Evolutionary conservation across 345 rosid species (phyloP).

Genomic region (Lenwebbia sp.): DNA sequence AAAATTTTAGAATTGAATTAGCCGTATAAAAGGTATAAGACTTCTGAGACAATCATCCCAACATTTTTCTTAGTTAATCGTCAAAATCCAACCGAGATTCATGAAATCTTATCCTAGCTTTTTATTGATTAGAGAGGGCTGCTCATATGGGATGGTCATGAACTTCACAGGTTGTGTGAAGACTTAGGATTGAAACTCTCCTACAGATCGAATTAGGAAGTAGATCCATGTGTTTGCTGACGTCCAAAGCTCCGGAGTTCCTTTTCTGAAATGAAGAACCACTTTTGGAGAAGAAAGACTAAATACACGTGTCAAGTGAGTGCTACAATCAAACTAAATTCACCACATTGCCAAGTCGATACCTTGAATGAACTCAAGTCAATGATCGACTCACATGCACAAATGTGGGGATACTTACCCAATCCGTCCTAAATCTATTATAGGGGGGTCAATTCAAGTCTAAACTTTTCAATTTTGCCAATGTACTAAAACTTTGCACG

Average conservation of each 20-base stretch:
- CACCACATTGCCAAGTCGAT: not conserved
- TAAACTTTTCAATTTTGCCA: too few relatives aligned
- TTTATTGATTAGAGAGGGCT: not conserved
- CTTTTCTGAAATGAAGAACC: not conserved
- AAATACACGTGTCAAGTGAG: not conserved
- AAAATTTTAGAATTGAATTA: not conserved
- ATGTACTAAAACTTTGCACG: accelerated
- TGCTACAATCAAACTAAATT: not conserved
- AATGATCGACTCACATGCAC: not conserved
- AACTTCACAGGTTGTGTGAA: not conserved
- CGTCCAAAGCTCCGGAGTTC: not conserved
- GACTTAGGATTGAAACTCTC: not conserved
- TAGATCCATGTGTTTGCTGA: not conserved
- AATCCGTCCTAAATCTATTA: not conserved
- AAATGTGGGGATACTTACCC: not conserved
- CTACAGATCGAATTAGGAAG: not conserved
- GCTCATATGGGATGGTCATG: not conserved
- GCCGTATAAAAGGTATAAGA: not conserved
- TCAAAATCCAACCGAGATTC: not conserved
- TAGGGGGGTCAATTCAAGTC: too few relatives aligned
- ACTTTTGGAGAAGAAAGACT: not conserved
- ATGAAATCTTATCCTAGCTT: not conserved
- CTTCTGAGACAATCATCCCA: not conserved
- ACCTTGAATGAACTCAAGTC: not conserved
- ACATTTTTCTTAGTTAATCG: not conserved